These are phyloP conservation scores for Talaromyces sp. DNA, from an alignment of 2,329 filamentous ascomycete genomes.

Conservation along the genomic window DNA sequence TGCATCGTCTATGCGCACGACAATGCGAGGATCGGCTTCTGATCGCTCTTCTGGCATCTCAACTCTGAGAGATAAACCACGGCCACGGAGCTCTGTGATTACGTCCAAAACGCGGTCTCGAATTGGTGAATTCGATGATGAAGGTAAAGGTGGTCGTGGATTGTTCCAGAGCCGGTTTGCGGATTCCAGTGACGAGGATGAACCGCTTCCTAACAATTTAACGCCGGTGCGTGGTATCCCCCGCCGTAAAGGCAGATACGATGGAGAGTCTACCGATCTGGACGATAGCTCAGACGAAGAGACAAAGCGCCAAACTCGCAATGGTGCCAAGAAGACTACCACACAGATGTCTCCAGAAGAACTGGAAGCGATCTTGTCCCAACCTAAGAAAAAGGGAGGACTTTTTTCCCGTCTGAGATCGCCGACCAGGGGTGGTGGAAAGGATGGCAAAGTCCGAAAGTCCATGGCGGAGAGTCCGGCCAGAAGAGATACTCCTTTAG, in stretches of 20 bases:
- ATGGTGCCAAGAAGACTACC: conserved; percentile 18
- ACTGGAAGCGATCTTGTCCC: conserved; percentile 34
- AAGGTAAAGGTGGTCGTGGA: conserved; percentile 42
- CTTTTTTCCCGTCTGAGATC: conserved; percentile 31
- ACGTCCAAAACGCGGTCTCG: conserved; percentile 39
- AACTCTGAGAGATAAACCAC: conserved; percentile 34
- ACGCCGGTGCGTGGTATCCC: conserved; percentile 60
- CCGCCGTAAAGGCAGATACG: conserved; percentile 54
- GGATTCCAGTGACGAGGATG: conserved; percentile 71
- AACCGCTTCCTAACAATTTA: conserved; percentile 33
- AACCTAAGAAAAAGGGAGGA: conserved; percentile 27
- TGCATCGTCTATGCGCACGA: conserved; percentile 45
- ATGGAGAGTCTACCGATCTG: conserved; percentile 60
- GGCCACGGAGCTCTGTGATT: conserved; percentile 25
- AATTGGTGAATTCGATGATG: conserved; percentile 62
- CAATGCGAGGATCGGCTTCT: conserved; percentile 48
- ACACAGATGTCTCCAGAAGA: conserved; percentile 52
- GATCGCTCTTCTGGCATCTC: conserved; percentile 41
- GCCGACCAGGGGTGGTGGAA: conserved; percentile 27
- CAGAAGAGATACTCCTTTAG: conserved; percentile 59
- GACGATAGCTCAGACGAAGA: conserved; percentile 59
- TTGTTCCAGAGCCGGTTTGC: conserved; percentile 59
- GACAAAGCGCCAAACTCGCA: conserved; percentile 24
- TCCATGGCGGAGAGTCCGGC: conserved; percentile 56
- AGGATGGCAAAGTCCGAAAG: conserved; percentile 50